A percentile compares a stretch with the other conserved stretches of the same genome.
phyloP scores from a whole-genome alignment of 1,284 basidiomycete genomes.

The Somion occarium region DNA sequence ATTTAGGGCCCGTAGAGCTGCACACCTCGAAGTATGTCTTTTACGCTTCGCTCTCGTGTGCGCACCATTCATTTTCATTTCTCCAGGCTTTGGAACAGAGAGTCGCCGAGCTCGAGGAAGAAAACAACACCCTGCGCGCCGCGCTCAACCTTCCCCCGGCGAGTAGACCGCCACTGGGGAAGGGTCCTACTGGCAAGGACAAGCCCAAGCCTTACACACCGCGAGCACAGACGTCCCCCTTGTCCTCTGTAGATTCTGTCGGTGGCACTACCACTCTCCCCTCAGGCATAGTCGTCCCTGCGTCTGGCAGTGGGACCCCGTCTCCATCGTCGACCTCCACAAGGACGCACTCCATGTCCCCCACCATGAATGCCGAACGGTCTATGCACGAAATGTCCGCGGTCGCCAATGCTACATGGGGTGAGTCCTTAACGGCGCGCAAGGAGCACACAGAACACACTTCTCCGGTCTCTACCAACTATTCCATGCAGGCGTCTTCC shows the following conservation, averaged over 20 bases:
- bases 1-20: constrained; percentile 85
- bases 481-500: too few relatives aligned
- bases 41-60: constrained; percentile 2
- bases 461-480: constrained; percentile 33
- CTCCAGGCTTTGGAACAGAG: constrained; percentile 75
- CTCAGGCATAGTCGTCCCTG: constrained; percentile 14
- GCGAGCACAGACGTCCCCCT: constrained; percentile 24
- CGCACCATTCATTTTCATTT: constrained; percentile 13
- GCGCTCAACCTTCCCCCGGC: constrained; percentile 75
- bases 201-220: constrained; percentile 44
- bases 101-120: constrained; percentile 80
- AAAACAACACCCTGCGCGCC: constrained; percentile 75
- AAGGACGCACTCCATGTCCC: constrained; percentile 31
- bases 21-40: constrained; percentile 72
- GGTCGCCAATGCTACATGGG: constrained; percentile 52
- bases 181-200: constrained; percentile 81
- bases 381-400: too few relatives aligned
- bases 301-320: constrained; percentile 25
- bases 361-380: constrained; percentile 17
- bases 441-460: constrained; percentile 46
- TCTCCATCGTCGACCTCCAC: constrained; percentile 33
- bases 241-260: constrained; percentile 5
- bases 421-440: constrained; percentile 49
- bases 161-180: constrained; percentile 64
- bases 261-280: constrained; percentile 13